A percentile compares a stretch with the other conserved stretches of the same genome.
Conservation (phyloP, 164 flowering plant genomes). For the Annona cherimola region DNA sequence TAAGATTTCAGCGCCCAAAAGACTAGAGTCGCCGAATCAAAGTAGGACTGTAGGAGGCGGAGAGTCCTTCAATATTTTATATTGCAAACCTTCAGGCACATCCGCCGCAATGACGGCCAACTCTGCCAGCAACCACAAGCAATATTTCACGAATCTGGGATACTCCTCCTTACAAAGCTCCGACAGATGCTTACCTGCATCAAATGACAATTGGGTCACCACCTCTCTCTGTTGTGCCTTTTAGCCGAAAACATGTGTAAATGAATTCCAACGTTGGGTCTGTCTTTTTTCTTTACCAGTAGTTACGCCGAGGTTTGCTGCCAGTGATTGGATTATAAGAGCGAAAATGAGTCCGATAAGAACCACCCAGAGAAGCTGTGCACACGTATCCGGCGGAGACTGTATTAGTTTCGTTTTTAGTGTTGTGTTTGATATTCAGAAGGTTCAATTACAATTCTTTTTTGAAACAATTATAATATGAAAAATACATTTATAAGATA, state of each 20-base stretch:
- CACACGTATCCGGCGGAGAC: neutral
- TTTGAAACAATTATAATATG: too few species aligned
- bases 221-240: too few species aligned
- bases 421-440: neutral
- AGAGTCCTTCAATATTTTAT: neutral
- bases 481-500: too few species aligned
- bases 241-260: neutral
- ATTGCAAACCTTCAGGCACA: constrained; percentile 73
- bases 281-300: constrained; percentile 41
- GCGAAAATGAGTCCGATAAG: constrained; percentile 74
- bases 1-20: neutral
- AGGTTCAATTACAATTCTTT: neutral
- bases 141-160: constrained; percentile 49
- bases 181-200: constrained; percentile 63
- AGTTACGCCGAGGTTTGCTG: constrained; percentile 85
- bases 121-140: constrained; percentile 85
- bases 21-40: neutral
- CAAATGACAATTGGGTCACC: neutral
- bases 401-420: neutral
- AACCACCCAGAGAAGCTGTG: constrained; percentile 84
- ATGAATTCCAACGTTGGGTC: neutral
- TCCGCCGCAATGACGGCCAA: constrained; percentile 85
- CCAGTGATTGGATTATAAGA: constrained; percentile 81
- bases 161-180: constrained; percentile 68
- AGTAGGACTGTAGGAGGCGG: neutral